Evolutionary conservation across 441 rosid species (phyloP), one percentile per base, ranked within the genome.

Genomic region (Gossypium davidsonii): DNA sequence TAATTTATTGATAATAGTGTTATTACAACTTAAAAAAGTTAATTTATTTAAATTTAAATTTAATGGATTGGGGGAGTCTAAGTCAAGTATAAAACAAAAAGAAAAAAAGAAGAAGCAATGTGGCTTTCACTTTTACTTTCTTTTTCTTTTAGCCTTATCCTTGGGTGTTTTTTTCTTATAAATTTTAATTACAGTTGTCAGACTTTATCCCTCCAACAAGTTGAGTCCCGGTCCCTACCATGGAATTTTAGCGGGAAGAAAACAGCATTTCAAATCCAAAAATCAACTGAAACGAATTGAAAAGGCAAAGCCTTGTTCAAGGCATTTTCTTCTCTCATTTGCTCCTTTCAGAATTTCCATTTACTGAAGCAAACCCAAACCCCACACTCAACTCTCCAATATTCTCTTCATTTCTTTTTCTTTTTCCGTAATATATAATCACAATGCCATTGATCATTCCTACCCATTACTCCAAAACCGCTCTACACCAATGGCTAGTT

Each of bases 301-400:
- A 51, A 68, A 68, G 59, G 72, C 59, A 51, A 28, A 51, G 46
- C 15, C 72, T 68, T 68, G 15, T 68, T 51, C 60, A 51, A 68
- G 72, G 60, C 72, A 68, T 52, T 68, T 52, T 52, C 72, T 52
- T 68, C 48, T 31, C 11, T 18, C 48, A 68, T 68, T 68, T 68
- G 72, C 72, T 52, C 28, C 2, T 68, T 42, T 17, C 48, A 68
- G 72, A 52, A 68, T 68, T 20, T 52, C 48, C 15, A 23, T 15
- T 4, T 17, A 1, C 2, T 17, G 3, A 51, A 31, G 72, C 61
- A 68, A 51, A 52, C 7, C 46, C 46, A 52, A 52, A 52, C 59
- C 72, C 72, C 60, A 10, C 34, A 17, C 26, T 9, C 10, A 15
- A 68, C 60, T 52, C 72, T 51, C 17, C 59, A 17, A 31, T 15